Evolutionary conservation across 345 rosid species (phyloP).

Genomic region (Gossypium bickii): DNA sequence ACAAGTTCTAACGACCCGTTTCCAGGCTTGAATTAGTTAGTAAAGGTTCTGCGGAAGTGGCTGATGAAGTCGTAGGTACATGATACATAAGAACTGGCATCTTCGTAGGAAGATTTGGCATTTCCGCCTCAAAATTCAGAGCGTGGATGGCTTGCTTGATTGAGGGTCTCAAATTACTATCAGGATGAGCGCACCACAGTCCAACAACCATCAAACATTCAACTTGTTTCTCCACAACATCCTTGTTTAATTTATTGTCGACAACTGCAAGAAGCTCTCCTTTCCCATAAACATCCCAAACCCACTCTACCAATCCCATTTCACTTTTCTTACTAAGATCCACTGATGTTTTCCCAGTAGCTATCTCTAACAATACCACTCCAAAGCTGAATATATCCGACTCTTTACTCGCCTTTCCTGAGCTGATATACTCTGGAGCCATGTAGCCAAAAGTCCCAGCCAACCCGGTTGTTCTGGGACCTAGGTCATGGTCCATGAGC

Average conservation of each 20-base stretch:
- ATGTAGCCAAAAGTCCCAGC: conserved; percentile 54
- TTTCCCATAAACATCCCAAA: conserved; percentile 44
- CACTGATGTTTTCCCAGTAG: conserved; percentile 33
- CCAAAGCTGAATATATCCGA: conserved; percentile 45
- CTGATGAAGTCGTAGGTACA: conserved; percentile 20
- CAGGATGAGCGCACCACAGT: conserved; percentile 62
- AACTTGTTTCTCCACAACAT: conserved; percentile 32
- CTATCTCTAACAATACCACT: conserved; percentile 42
- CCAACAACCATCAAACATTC: conserved; percentile 46
- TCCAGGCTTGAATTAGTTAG: conserved; percentile 8
- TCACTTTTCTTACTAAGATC: conserved; percentile 19
- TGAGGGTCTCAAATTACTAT: conserved; percentile 36
- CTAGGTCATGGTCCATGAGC: conserved; percentile 42
- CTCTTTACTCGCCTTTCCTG: conserved; percentile 46
- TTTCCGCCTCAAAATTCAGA: conserved; percentile 33
- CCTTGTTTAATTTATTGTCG: conserved; percentile 26
- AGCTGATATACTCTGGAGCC: conserved; percentile 47
- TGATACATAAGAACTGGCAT: conserved; percentile 41
- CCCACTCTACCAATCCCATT: conserved; percentile 44
- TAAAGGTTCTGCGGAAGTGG: conserved; percentile 31
- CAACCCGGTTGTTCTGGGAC: conserved; percentile 42
- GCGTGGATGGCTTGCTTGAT: conserved; percentile 52
- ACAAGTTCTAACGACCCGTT: too few species aligned
- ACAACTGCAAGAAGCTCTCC: conserved; percentile 20
- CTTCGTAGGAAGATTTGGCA: conserved; percentile 42